Evolutionary conservation across 768 basidiomycete species (phyloP), one percentile per base, ranked within the genome.

Genomic region (Leccinum subtestaceum): DNA sequence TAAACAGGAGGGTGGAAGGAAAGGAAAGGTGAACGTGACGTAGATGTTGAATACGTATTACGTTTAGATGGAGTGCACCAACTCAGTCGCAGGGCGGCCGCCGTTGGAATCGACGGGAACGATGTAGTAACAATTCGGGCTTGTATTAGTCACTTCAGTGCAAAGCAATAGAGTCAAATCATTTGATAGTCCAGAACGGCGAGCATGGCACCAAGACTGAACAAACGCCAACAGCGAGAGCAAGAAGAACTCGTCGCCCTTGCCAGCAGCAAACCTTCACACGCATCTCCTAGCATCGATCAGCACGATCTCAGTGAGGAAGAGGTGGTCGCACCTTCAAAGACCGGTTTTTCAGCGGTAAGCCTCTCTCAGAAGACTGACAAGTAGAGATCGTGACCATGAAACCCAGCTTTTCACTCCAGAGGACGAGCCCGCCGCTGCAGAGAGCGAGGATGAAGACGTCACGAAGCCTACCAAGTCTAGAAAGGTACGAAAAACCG

Each of bases 171-270:
- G 12, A 34, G 34, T 46, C 46, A 47, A 47, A 60, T 66, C 40
- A 46, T 36, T n/a, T 45, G 34, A 59, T 45, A 49, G 51, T 7
- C 17, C 23, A 12, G 32, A 32, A 32, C 15, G 34, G 40, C 53
- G 45, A 40, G 52, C 7, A 91, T 90, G 89, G 79, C 88, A 57
- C 84, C 88, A 21, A 80, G 89, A 61, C 74, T 88, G 40, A 95
- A 84, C 74, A 95, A 93, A 74, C 81, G 94, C 51, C 93, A 94
- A 72, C 91, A 95, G 67, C 78, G 93, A 49, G 91, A 93, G 67
- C 80, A 86, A 23, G 91, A 94, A 59, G 91, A 95, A 63, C 82
- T 95, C 2, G 79, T 84, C 36, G 81, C 83, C 1, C 78, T 88
- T 40, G 66, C 74, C 2, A 66, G 74, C 13, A 70, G 64, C 5